phyloP scores from a whole-genome alignment of 306 rosid genomes.

The Cucurbita moschata region DNA sequence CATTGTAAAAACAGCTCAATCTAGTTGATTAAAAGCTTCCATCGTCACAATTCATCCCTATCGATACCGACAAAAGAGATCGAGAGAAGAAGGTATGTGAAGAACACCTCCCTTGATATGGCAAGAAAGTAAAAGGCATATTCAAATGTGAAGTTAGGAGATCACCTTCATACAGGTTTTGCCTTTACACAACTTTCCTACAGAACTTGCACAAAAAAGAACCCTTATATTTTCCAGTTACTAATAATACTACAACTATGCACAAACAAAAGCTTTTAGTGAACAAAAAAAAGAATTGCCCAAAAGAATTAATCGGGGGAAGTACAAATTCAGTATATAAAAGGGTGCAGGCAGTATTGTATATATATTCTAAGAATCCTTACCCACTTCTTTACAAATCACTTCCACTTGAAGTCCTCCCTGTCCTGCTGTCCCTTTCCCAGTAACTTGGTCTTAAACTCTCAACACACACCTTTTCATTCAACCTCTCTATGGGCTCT shows the following conservation, averaged over 20 bases:
- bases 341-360: not conserved
- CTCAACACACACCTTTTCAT: constrained; percentile 58
- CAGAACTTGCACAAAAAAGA: constrained; percentile 20
- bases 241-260: constrained; percentile 22
- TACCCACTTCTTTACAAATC: constrained; percentile 20
- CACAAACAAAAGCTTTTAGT: constrained; percentile 35
- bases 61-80: not conserved
- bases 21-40: not conserved
- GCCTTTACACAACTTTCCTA: constrained; percentile 24
- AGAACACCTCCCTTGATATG: not conserved
- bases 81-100: not conserved
- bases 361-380: constrained; percentile 1
- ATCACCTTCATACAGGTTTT: not conserved
- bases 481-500: constrained; percentile 45
- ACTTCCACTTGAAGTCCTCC: constrained; percentile 42
- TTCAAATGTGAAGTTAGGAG: not conserved
- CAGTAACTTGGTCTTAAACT: constrained; percentile 40
- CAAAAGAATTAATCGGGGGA: constrained; percentile 14
- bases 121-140: not conserved
- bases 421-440: constrained; percentile 51
- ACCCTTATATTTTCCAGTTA: constrained; percentile 21
- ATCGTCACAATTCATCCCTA: not conserved
- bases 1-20: not conserved
- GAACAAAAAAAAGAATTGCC: not conserved
- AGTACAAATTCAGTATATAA: constrained; percentile 10